phyloP scores from a whole-genome alignment of 129 eudicot genomes.

The Flaveria brownii region DNA sequence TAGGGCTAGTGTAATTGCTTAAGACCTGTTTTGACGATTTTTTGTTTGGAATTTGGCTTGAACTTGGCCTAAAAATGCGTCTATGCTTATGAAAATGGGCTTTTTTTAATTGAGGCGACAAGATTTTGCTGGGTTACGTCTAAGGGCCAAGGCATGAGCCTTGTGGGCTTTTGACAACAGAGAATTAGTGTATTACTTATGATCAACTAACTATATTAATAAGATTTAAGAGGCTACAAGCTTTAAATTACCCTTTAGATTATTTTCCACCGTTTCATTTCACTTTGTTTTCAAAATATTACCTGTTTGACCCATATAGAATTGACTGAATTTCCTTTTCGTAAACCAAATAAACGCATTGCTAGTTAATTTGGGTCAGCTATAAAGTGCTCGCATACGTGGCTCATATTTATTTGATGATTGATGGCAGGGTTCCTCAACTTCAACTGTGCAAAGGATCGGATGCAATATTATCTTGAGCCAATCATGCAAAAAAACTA shows the following conservation, averaged over 20 bases:
- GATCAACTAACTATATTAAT: no score
- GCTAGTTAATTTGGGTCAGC: neutral
- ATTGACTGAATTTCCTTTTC: neutral
- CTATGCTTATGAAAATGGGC: no score
- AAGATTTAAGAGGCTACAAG: neutral
- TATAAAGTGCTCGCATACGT: neutral
- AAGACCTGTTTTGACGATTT: no score
- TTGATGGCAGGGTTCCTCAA: slow-evolving; percentile 47
- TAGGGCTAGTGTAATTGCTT: no score
- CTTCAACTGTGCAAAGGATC: slow-evolving; percentile 47
- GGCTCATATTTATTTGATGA: neutral
- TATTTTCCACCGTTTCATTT: neutral
- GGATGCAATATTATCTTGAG: slow-evolving; percentile 50
- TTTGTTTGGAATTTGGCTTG: no score
- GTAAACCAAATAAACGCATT: neutral
- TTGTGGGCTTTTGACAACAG: no score
- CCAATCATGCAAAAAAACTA: neutral
- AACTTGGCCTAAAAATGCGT: no score
- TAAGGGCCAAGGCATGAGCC: no score
- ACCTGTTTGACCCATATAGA: no score
- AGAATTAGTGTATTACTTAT: no score
- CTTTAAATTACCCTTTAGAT: neutral
- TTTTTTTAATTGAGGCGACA: no score
- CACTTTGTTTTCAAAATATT: neutral
- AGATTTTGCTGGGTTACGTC: no score